These are phyloP conservation scores for Psophocarpus tetragonolobus DNA, from an alignment of 306 rosid genomes.

Conservation along the genomic window DNA sequence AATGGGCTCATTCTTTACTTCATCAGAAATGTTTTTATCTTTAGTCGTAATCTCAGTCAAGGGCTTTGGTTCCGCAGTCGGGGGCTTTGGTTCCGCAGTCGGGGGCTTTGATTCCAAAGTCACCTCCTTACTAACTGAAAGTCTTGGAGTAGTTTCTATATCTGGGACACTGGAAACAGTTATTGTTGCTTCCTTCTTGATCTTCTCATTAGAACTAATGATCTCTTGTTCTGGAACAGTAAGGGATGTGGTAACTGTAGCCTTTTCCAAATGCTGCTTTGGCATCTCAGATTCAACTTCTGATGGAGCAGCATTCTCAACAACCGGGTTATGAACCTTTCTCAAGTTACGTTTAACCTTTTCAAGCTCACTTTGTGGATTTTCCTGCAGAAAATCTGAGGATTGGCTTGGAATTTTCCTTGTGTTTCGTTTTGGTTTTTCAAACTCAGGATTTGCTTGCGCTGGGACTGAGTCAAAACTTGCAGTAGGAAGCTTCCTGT, in stretches of 20 bases:
- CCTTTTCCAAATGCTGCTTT: conserved; percentile 62
- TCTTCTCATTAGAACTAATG: conserved; percentile 47
- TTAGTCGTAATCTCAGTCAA: conserved; percentile 52
- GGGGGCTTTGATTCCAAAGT: conserved; percentile 50
- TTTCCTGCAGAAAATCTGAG: conserved; percentile 65
- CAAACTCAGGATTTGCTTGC: conserved; percentile 70
- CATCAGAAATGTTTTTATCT: conserved; percentile 49
- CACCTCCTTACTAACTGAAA: conserved; percentile 49
- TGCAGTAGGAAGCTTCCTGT: conserved; percentile 62
- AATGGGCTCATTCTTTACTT: conserved; percentile 47
- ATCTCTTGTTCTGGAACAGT: conserved; percentile 46
- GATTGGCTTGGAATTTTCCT: conserved; percentile 73
- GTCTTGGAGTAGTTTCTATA: conserved; percentile 56
- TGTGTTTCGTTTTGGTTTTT: conserved; percentile 73
- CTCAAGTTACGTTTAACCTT: conserved; percentile 92
- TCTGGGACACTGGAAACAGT: conserved; percentile 44
- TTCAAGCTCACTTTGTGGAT: conserved; percentile 91
- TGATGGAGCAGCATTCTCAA: conserved; percentile 55
- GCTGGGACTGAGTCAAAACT: conserved; percentile 53
- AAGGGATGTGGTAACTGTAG: conserved; percentile 38
- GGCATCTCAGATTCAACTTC: conserved; percentile 62
- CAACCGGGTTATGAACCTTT: conserved; percentile 85
- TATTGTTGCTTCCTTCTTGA: conserved; percentile 50
- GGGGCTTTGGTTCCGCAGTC: no score
- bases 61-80: conserved; percentile 50